Evolutionary conservation across 306 rosid genomes (phyloP), one percentile per base, ranked within the genome.

Genomic region (Casuarina glauca): DNA sequence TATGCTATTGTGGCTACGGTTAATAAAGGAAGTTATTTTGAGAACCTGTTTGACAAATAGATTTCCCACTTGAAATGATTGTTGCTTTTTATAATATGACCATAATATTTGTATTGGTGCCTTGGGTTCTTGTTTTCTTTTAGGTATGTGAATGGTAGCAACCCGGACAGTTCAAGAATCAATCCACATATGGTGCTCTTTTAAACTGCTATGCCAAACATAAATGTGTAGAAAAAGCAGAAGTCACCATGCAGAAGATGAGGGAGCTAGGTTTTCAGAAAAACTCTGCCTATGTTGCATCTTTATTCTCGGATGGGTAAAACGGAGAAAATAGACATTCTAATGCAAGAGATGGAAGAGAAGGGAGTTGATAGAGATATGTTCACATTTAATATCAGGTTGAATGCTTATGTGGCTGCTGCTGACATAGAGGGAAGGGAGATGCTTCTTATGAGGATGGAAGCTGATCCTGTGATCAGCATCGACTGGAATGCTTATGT

Each of bases 101-200:
- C 45, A 13, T 36, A 63, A 36, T 78, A 41, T 38, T 48, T 20
- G 4, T n/a, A 48, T 76, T 78, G 54, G 9, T 5, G 54, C 36
- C 66, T 53, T 3, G 15, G 43, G 54, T 26, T 70, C 26, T 45
- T 50, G 82, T 70, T 26, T 26, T 76, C 83, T 80, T 35, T 67
- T 78, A 88, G 97, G 68, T 92, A 44, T 86, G 80, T 4, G 88
- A 88, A 80, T 91, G 93, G 96, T 68, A 76, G 80, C 77, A 69
- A 87, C 41, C 83, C 79, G 3, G 82, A 77, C 50, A 70, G 83
- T 57, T 78, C 76, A 73, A 75, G 83, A 79, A 87, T 43, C 51
- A 77, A 77, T 45, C 8, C 8, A 44, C 8, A 1, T 78, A 84
- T 64, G 74, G 73, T 42, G 80, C 85, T 78, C 88, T 81, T 49